A percentile compares a stretch with the other conserved stretches of the same genome.
Evolutionary conservation across 2,329 filamentous ascomycete genomes (phyloP).

Genomic region (Sporothrix pallida): DNA sequence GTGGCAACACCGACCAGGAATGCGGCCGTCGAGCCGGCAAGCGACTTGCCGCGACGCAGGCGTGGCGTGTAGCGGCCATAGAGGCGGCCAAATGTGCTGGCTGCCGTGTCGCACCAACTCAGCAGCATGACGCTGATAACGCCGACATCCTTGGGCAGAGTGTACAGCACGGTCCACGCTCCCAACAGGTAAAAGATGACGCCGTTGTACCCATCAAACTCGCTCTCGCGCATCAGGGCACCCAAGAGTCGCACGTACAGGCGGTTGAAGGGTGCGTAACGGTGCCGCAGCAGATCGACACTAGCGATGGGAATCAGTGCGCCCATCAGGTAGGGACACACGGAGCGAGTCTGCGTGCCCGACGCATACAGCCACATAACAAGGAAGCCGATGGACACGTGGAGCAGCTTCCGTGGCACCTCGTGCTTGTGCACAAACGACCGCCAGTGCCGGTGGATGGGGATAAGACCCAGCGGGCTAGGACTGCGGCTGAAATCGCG

Average conservation of each 20-base stretch:
- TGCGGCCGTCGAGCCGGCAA: slow-evolving; percentile 86
- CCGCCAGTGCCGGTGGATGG: slow-evolving; percentile 90
- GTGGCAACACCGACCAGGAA: slow-evolving; percentile 82
- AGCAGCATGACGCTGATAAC: slow-evolving; percentile 88
- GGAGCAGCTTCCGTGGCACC: slow-evolving; percentile 89
- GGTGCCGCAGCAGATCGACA: slow-evolving; percentile 82
- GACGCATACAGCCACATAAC: slow-evolving; percentile 83
- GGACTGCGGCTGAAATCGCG: slow-evolving; percentile 88
- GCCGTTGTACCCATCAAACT: slow-evolving; percentile 92
- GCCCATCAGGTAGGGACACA: slow-evolving; percentile 83
- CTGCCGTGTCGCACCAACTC: slow-evolving; percentile 97
- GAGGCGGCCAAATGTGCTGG: slow-evolving; percentile 88
- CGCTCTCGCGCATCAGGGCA: slow-evolving; percentile 94
- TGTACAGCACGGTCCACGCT: slow-evolving; percentile 81
- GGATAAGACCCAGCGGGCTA: slow-evolving; percentile 90
- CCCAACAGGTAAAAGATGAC: slow-evolving; percentile 97
- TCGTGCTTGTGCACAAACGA: slow-evolving; percentile 95
- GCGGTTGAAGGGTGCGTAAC: slow-evolving; percentile 79
- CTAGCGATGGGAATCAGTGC: slow-evolving; percentile 83
- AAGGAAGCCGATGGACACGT: slow-evolving; percentile 96
- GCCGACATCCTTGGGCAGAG: slow-evolving; percentile 91
- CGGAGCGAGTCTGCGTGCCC: slow-evolving; percentile 75
- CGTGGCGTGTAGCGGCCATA: slow-evolving; percentile 89
- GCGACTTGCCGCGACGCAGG: slow-evolving; percentile 84
- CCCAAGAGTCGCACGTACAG: slow-evolving; percentile 85